Evolutionary conservation across 1,284 basidiomycete species (phyloP), one percentile per base, ranked within the genome.

Genomic region (Leccinum glutinopallens): DNA sequence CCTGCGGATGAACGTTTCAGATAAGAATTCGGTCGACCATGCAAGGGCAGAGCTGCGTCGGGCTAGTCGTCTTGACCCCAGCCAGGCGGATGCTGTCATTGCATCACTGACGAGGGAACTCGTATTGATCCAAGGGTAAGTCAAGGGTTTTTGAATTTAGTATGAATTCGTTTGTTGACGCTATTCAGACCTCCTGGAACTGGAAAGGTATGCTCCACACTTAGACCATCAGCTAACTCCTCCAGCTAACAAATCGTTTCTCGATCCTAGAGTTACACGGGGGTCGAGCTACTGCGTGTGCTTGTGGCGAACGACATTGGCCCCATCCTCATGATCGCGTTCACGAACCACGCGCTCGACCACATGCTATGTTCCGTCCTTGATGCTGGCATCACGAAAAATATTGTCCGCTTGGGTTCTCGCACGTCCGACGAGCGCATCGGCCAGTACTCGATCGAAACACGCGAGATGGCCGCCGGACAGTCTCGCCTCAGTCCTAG

Each of bases 281-380:
- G 89, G 0, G 81, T 88, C 3, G 85, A 91, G 69, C 77, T 92
- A 1, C 73, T 92, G 10, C 82, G 87, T 0, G 83, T 90, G 8
- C 78, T 92, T n/a, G 69, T 88, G 12, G 74, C 75, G 8, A 88
- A 84, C 68, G 69, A 75, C 0, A 70, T 83, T 35, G 77, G 78
- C 0, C 88, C 86, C 0, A 85, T 91, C 61, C 77, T 90, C 15
- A 79, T 91, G 78, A 87, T 92, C 56, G 87, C 88, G 0, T 89
- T 86, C 73, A 92, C 90, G 0, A 92, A 92, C 69, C 91, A 92
- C 65, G 89, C 90, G 0, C 79, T 92, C 1, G 90, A 92, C 65
- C 87, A 91, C 65, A 83, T 91, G 74, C 77, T 92, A 3, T 76
- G 78, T 8, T 84, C 84, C 0, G 80, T 90, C 3, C 77, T 91